Evolutionary conservation across 768 basidiomycete species (phyloP), one percentile per base, ranked within the genome.

Genomic region (Cytidiella melzeri): DNA sequence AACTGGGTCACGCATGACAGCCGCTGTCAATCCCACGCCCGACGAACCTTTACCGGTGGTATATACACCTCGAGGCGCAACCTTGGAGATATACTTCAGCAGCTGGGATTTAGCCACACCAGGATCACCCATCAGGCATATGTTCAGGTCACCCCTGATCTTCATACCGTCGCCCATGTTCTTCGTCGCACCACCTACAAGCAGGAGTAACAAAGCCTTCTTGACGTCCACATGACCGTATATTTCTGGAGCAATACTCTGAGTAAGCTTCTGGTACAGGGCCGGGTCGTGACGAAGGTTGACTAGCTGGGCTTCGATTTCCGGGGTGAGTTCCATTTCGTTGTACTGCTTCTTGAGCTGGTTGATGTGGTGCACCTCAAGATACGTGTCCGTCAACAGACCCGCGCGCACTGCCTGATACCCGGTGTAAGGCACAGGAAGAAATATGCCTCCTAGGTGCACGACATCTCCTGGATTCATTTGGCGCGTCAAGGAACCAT

Each of bases 41-140:
- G 95, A 98, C 4, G 95, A 97, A 57, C 96, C 96, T 65, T 94
- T 92, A 52, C 96, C 96, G 4, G 96, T 99, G 10, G 96, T 99
- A 64, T 99, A 98, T 20, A 99, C 85, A 19, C 96, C 96, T 58
- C 96, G 79, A 21, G 96, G 96, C 2, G 96, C 96, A 56, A 99
- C 87, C 66, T 99, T 99, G 19, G 95, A 92, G 58, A 99, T 99
- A 58, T 97, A 98, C 69, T 99, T 99, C 49, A 96, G 76, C 24
- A 96, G 64, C 62, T 99, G 96, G 12, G 93, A 96, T 66, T 99
- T 99, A 48, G 94, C 93, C 45, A 98, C 95, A 81, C 96, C 96
- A 45, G 96, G 96, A 67, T 99, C 96, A 57, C 96, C 96, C 96
- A 99, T 99, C 38, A 99, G 69, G 68, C 96, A 99, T 15, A 99